Evolutionary conservation across 1,284 basidiomycete genomes (phyloP).

Genomic region (Cryptococcus floricola): DNA sequence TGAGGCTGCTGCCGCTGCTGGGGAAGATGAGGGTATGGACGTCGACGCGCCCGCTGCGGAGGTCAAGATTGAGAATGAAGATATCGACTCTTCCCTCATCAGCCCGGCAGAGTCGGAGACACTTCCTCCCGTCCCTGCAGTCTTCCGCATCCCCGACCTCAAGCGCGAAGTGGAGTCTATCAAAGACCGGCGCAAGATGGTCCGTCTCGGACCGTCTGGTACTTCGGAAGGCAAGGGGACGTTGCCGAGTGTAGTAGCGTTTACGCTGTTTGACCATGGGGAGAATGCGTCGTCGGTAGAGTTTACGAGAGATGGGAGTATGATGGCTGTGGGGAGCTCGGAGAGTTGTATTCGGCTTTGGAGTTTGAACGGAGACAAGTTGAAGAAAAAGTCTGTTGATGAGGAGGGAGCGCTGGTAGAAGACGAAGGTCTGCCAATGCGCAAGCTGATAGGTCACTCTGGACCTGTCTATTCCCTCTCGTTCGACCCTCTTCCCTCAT

Average conservation of each 20-base stretch:
- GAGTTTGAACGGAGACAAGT: constrained; percentile 88
- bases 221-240: constrained; percentile 18
- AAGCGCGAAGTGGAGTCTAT: constrained; percentile 87
- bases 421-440: constrained; percentile 73
- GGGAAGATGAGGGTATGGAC: constrained; percentile 52
- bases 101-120: constrained; percentile 38
- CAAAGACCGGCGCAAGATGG: constrained; percentile 83
- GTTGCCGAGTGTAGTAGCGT: constrained; percentile 85
- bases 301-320: constrained; percentile 84
- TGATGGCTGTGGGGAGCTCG: constrained; percentile 95
- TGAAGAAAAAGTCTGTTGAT: constrained; percentile 62
- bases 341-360: constrained; percentile 95
- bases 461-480: constrained; percentile 92
- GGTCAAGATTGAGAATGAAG: constrained; percentile 36
- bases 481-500: constrained; percentile 88
- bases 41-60: constrained; percentile 17
- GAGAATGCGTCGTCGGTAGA: constrained; percentile 82
- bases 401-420: constrained; percentile 50
- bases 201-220: constrained; percentile 67
- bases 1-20: constrained; percentile 35
- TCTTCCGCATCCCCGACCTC: constrained; percentile 81
- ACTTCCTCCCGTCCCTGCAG: constrained; percentile 36
- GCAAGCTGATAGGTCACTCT: constrained; percentile 93
- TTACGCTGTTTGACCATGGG: constrained; percentile 83
- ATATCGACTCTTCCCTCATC: constrained; percentile 25